Base-by-base conservation (phyloP, 2,329 filamentous ascomycete genomes). In the Aureobasidium sp. region DNA sequence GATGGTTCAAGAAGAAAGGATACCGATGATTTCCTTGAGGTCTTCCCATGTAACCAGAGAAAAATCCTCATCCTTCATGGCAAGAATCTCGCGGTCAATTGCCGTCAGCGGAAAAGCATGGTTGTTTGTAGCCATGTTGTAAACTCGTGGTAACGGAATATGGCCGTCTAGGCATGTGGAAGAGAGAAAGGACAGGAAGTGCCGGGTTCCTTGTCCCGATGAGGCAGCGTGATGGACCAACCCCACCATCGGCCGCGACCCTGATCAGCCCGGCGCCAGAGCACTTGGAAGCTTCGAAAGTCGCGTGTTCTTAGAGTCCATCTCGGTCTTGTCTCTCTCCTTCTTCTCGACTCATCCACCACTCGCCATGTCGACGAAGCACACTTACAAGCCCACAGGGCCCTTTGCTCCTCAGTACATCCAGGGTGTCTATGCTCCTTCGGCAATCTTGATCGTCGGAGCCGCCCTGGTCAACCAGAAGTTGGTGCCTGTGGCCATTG, bases 351-450 rank as follows among this genome's bases (percentile, higher is more conserved):
- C 44, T 25, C 31, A 12, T 42, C 15, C 34, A 51, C 3, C 36
- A 41, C 36, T 25, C n/a, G 25, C 17, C 57, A 66, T 66, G 64
- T 61, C 63, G 31, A 47, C 60, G 17, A 55, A 61, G 51, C 59
- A 62, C 27, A 58, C 62, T 14, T 51, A 45, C 66, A 72, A 71
- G 64, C 67, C 69, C 29, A 67, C 66, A 2, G 75, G 78, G n/a
- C 70, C 78, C 55, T 69, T 82, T 52, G 81, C 86, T 66, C 81
- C 81, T 67, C 81, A 86, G 70, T 90, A 88, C 72, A 77, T 93
- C 72, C 85, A 91, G 76, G 89, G 88, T 72, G 84, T 95, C 70
- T 91, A 93, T 75, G 87, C 95, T 70, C 91, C 92, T 65, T 87
- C 87, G n/a, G 85, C 82, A 64, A 83, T 96, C 39, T 78, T 96